A percentile compares a stretch with the other conserved stretches of the same genome.
phyloP scores from a whole-genome alignment of 176 grass and related monocot species.

The Hyparrhenia diplandra region DNA sequence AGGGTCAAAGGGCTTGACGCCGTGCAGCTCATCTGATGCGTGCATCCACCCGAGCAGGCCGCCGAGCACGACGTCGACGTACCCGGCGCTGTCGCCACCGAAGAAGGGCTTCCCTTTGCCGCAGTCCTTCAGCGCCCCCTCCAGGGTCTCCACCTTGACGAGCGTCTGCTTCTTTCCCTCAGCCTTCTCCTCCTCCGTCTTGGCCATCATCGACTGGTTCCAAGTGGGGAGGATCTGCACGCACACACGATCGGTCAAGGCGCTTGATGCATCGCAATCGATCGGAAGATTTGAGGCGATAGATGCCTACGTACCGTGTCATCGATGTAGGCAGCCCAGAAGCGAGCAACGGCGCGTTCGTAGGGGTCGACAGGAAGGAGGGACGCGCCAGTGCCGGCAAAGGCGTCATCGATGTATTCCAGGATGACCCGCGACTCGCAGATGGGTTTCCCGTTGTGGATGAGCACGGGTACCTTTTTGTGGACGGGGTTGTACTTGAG shows the following conservation, averaged over 20 bases:
- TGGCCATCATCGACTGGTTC: neutral
- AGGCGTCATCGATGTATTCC: slow-evolving; percentile 44
- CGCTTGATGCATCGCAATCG: too few relatives aligned
- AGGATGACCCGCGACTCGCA: slow-evolving; percentile 43
- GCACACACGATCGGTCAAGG: neutral
- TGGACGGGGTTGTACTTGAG: slow-evolving; percentile 51
- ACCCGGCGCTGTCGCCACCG: slow-evolving; percentile 39
- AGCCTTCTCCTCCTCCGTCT: slow-evolving; percentile 38
- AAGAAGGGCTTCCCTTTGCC: slow-evolving; percentile 49
- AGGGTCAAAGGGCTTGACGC: slow-evolving; percentile 16
- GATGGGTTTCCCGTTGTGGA: slow-evolving; percentile 37
- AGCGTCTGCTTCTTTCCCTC: neutral
- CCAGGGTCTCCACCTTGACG: neutral
- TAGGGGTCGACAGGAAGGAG: too few relatives aligned
- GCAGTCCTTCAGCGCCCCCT: slow-evolving; percentile 33
- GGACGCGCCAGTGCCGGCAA: neutral
- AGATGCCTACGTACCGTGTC: too few relatives aligned
- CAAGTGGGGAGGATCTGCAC: slow-evolving; percentile 15
- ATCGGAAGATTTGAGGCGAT: too few relatives aligned
- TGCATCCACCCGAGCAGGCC: neutral
- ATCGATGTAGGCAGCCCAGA: too few relatives aligned
- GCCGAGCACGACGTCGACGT: slow-evolving; percentile 42
- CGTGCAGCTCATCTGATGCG: neutral
- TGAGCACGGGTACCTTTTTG: slow-evolving; percentile 43
- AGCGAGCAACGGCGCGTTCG: too few relatives aligned